Evolutionary conservation across 345 rosid species (phyloP).

Genomic region (Syzygium aromaticum): DNA sequence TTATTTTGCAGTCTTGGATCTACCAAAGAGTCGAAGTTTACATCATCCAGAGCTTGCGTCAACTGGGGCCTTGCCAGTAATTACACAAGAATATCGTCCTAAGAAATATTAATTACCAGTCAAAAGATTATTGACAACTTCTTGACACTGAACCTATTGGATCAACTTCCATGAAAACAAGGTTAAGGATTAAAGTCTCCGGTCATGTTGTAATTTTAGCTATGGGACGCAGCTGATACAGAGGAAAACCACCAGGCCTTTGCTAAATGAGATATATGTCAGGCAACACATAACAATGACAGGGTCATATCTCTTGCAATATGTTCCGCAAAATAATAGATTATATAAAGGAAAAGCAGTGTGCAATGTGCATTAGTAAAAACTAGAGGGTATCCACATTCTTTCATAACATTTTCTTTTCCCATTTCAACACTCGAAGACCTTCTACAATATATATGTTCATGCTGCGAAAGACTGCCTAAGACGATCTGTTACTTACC

Average conservation of each 20-base stretch:
- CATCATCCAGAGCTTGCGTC: constrained; percentile 48
- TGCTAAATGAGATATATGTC: not conserved
- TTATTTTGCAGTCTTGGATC: constrained; percentile 51
- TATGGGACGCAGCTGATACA: not conserved
- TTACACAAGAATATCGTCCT: not conserved
- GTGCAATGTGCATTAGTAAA: not conserved
- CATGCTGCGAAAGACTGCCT: not conserved
- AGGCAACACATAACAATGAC: not conserved
- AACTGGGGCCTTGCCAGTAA: constrained; percentile 77
- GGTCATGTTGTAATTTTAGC: not conserved
- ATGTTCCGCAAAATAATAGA: not conserved
- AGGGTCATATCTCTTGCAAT: not conserved
- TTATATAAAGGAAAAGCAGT: not conserved
- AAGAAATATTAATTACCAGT: not conserved
- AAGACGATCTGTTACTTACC: constrained; percentile 31
- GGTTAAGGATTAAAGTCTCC: not conserved
- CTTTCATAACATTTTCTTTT: not conserved
- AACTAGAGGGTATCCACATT: not conserved
- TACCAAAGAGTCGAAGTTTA: constrained; percentile 46
- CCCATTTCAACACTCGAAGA: not conserved
- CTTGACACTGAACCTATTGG: not conserved
- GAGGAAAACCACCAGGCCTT: not conserved
- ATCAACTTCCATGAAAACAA: not conserved
- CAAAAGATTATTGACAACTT: not conserved
- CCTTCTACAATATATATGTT: not conserved